Evolutionary conservation across 352 stramenopile species (phyloP).

Genomic region (Pythium utonaiense): DNA sequence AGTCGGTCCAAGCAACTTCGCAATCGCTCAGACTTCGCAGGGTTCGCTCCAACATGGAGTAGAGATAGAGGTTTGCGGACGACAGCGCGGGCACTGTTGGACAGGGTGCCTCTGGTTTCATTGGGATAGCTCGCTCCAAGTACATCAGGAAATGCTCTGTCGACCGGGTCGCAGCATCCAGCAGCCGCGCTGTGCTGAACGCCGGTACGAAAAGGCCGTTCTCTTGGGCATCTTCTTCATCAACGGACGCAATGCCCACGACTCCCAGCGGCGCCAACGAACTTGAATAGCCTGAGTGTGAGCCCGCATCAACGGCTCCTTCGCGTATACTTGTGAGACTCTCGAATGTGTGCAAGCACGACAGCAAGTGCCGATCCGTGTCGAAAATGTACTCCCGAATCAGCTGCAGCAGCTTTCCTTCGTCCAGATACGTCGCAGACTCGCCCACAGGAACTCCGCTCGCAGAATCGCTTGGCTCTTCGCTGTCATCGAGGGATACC

Average conservation of each 20-base stretch:
- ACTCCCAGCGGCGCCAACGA: constrained; percentile 30
- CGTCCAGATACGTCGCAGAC: constrained; percentile 49
- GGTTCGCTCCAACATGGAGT: constrained; percentile 85
- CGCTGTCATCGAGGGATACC: constrained; percentile 45
- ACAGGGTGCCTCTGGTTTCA: constrained; percentile 1
- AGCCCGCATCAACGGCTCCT: constrained; percentile 27
- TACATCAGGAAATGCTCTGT: constrained; percentile 88
- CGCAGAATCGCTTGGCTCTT: constrained; percentile 2
- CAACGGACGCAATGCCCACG: constrained; percentile 28
- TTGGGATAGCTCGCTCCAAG: constrained; percentile 34
- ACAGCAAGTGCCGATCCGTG: constrained; percentile 75
- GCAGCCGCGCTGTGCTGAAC: constrained; percentile 80
- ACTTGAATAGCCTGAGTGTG: background rate
- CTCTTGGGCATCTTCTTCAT: constrained; percentile 3
- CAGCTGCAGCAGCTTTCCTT: constrained; percentile 68
- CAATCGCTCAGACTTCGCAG: constrained; percentile 75
- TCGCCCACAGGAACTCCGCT: background rate
- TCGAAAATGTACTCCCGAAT: constrained; percentile 76
- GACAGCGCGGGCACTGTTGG: constrained; percentile 28
- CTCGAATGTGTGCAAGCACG: constrained; percentile 81
- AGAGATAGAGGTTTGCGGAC: constrained; percentile 73
- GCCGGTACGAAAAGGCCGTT: constrained; percentile 49
- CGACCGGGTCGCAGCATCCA: constrained; percentile 58
- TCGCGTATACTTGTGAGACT: constrained; percentile 59
- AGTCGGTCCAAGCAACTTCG: constrained; percentile 82